Base-by-base conservation (phyloP, 768 basidiomycete species). In the Lactarius hengduanensis region DNA sequence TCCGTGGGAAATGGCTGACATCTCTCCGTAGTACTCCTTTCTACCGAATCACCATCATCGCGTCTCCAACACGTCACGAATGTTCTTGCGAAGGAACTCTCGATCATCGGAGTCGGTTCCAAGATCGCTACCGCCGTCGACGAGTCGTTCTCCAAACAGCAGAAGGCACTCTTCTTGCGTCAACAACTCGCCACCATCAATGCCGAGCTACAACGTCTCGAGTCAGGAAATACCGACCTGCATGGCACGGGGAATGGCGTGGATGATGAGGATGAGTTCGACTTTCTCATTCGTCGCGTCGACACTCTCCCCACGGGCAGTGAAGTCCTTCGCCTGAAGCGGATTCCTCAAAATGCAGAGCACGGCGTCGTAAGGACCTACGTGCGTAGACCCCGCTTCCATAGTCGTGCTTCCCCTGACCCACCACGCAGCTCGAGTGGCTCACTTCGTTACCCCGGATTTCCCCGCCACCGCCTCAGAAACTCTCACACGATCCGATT, bases 261-360 rank as follows among this genome's bases (percentile, higher is more conserved):
- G 3, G 89, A 89, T 61, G 92, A 92, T 38, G 86, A 89, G 62
- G 85, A 87, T 20, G 94, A 94, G 70, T 88, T 86, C 3, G 91
- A 92, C 0, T 90, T 89, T 61, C 76, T 95, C 57, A 85, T 83
- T 73, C 80, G 82, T 65, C 86, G 85, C 72, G 89, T 95, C 38
- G 90, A 93, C 67, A 86, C 85, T 0, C 87, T 93, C 80, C 83
- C 82, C 13, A 78, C 80, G n/a, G 13, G 89, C 16, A 86, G 84
- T 43, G 93, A 95, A 74, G 92, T 94, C 71, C n/a, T n/a, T n/a
- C 79, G 96, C 53, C 77, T 97, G 38, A 90, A 88, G 75, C 85
- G 93, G 22, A 96, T 93, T n/a, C 93, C 94, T 0, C 86, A n/a
- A n/a, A n/a, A n/a, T n/a, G n/a, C 88, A 38, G 92, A 93, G 20